These are phyloP conservation scores for Myxozyma mucilagina DNA, from an alignment of 805 yeast species.

Conservation along the genomic window DNA sequence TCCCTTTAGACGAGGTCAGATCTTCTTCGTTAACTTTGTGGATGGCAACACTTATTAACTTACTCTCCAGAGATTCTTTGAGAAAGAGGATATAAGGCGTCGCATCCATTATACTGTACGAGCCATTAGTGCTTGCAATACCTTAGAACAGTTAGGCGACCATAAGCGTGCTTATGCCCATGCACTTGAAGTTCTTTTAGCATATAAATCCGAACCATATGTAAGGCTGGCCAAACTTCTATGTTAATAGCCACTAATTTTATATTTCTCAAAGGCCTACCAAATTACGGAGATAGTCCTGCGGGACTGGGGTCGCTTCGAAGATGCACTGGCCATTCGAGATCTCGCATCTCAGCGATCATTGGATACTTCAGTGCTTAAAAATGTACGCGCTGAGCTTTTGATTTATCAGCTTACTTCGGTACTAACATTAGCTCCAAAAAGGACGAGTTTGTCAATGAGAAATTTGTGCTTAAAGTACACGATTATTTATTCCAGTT, in stretches of 20 bases:
- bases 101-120: slow-evolving; percentile 5
- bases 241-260: neutral
- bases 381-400: neutral
- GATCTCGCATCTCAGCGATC: neutral
- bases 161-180: neutral
- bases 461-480: slow-evolving; percentile 6
- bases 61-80: neutral
- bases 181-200: neutral
- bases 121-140: slow-evolving; percentile 4
- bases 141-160: slow-evolving; percentile 2
- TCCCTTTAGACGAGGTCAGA: slow-evolving; percentile 2
- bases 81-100: neutral
- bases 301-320: slow-evolving; percentile 1
- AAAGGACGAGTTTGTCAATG: slow-evolving; percentile 1
- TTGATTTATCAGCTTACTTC: neutral
- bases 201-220: slow-evolving; percentile 1
- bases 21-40: neutral
- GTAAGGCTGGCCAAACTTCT: neutral
- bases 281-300: neutral
- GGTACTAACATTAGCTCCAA: neutral
- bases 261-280: neutral
- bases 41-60: neutral
- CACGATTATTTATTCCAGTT: neutral
- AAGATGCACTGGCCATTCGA: neutral
- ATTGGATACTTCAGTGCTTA: neutral